phyloP scores from a whole-genome alignment of 108 stramenopile genomes.

The Fragilaria radians region DNA sequence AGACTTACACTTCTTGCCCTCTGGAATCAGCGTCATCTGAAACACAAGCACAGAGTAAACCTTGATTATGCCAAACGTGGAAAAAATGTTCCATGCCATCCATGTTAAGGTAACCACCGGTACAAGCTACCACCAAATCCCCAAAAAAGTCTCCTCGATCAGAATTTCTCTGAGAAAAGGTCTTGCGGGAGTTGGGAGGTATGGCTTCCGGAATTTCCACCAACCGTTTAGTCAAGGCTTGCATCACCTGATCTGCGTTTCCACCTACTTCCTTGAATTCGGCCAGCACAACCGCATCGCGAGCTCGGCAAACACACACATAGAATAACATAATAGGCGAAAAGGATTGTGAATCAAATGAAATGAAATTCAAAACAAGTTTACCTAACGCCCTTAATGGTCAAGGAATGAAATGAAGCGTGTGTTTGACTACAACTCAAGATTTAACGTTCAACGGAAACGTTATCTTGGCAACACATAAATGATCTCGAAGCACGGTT shows the following conservation, averaged over 20 bases:
- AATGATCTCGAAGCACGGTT: too few relatives aligned
- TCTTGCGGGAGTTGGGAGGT: slow-evolving; percentile 47
- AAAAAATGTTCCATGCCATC: slow-evolving; percentile 57
- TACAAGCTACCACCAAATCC: slow-evolving; percentile 28
- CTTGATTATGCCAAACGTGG: slow-evolving; percentile 48
- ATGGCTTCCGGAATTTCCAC: slow-evolving; percentile 39
- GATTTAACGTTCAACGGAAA: too few relatives aligned
- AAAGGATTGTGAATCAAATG: too few relatives aligned
- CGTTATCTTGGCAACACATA: too few relatives aligned
- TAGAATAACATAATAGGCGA: slow-evolving; percentile 60
- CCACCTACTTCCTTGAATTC: slow-evolving; percentile 47
- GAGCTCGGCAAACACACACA: slow-evolving; percentile 54
- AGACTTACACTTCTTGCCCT: slow-evolving; percentile 44
- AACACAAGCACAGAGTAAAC: slow-evolving; percentile 55
- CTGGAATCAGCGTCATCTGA: slow-evolving; percentile 50
- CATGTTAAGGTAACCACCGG: slow-evolving; percentile 9
- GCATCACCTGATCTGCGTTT: slow-evolving; percentile 60
- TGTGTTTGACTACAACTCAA: too few relatives aligned
- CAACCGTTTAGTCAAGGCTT: slow-evolving; percentile 43
- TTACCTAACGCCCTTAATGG: too few relatives aligned
- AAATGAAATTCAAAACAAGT: too few relatives aligned
- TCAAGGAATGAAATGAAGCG: too few relatives aligned
- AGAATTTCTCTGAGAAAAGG: slow-evolving; percentile 49
- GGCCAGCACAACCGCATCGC: slow-evolving; percentile 57
- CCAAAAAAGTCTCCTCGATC: slow-evolving; percentile 30